Base-by-base conservation (phyloP, 2,329 filamentous ascomycete species). In the Emergomyces orientalis region DNA sequence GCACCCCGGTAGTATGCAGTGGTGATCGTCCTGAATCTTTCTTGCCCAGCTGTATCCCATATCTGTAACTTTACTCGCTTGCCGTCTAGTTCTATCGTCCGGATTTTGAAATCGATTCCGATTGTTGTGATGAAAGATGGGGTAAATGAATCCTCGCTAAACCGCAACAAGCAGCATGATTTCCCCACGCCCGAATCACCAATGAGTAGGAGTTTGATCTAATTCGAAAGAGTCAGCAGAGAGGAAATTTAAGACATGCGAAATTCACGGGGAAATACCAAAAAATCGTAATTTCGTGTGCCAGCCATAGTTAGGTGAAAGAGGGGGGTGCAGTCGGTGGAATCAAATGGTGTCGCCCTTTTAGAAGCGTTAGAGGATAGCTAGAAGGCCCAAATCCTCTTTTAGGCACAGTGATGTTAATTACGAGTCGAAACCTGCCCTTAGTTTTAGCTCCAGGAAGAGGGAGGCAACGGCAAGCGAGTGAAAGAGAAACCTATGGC, bases 21-120 rank as follows among this genome's bases (percentile, higher is more conserved):
- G 61, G 94, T 99, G 80, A 99, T 99, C 67, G 94, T 99, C 69
- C 94, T 86, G 85, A 99, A 99, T 66, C 94, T 89, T 80, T 99
- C 94, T 79, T 99, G 94, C 62, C 94, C 94, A 61, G 94, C 94
- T 32, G 94, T 99, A 75, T 99, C 94, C 94, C 94, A 99, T 79
- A 99, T 99, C 82, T 99, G 94, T 75, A 99, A 81, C 84, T 99
- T 99, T 72, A 99, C 94, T 67, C 93, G 86, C 86, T 99, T 99
- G 76, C 93, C 93, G 79, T 99, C 94, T 70, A 99, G 84, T 81
- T 99, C 94, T 80, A 99, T 99, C 68, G 94, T 99, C 69, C 94
- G 86, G 76, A 99, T 99, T 85, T 99, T 99, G 83, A 99, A 99
- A 81, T 99, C 94, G 81, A 99, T 97, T 70, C 94, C 94, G 79